Conservation (phyloP, 768 basidiomycete genomes). For the Tulasnella calospora region DNA sequence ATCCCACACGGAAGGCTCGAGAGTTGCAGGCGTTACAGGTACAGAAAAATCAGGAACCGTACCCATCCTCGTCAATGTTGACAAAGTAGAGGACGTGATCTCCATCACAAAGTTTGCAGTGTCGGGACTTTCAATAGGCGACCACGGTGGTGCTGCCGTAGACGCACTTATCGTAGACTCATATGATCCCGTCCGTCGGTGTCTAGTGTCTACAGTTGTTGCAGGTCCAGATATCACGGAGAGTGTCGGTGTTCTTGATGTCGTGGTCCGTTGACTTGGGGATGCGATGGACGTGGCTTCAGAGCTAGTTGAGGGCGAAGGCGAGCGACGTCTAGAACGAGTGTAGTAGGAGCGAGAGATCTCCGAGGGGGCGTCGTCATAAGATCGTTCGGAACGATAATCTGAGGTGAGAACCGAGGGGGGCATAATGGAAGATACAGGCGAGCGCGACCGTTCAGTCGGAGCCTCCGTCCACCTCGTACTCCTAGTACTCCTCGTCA, state of each 20-base stretch:
- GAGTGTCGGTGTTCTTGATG: not conserved
- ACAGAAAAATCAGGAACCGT: not conserved
- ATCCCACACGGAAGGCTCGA: not conserved
- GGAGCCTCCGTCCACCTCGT: not conserved
- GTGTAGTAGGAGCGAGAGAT: not conserved
- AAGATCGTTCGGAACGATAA: not conserved
- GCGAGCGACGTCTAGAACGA: not conserved
- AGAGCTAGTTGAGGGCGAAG: not conserved
- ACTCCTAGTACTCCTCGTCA: not conserved
- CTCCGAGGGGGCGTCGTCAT: not conserved
- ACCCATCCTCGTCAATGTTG: not conserved
- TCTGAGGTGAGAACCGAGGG: not conserved
- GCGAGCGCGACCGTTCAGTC: not conserved
- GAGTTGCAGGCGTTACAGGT: not conserved
- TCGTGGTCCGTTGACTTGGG: not conserved
- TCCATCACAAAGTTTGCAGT: not conserved
- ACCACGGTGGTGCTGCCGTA: not conserved
- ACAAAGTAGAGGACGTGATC: not conserved
- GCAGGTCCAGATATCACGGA: not conserved
- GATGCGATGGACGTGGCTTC: not conserved
- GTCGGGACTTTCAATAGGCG: not conserved
- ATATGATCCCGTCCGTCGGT: not conserved
- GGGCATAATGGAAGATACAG: not conserved
- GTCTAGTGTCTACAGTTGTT: not conserved
- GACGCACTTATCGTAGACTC: not conserved